Percentiles rank a stretch among this genome's conserved stretches.
phyloP scores from a whole-genome alignment of 2,329 filamentous ascomycete species.

The Claviceps monticola region DNA sequence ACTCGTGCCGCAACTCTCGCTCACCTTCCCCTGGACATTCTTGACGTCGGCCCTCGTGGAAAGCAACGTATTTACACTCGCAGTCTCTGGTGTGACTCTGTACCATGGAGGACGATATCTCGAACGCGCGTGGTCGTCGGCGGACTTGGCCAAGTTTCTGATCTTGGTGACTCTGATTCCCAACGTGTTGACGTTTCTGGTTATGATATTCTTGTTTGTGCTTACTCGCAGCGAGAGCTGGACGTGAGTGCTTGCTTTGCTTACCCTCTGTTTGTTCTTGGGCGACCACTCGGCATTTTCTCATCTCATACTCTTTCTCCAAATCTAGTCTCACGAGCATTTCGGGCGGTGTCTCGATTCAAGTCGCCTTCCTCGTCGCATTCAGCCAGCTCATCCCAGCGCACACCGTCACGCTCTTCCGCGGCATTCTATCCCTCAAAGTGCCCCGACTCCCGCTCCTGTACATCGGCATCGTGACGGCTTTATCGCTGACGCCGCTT shows the following conservation, averaged over 20 bases:
- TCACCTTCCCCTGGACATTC: slow-evolving; percentile 90
- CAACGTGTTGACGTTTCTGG: slow-evolving; percentile 59
- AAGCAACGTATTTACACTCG: slow-evolving; percentile 78
- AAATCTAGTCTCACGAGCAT: slow-evolving; percentile 57
- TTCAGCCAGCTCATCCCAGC: slow-evolving; percentile 97
- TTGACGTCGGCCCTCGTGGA: slow-evolving; percentile 78
- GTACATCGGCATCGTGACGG: slow-evolving; percentile 60
- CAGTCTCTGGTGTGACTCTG: slow-evolving; percentile 62
- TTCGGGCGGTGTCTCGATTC: slow-evolving; percentile 75
- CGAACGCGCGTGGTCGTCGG: slow-evolving; percentile 87
- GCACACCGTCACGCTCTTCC: slow-evolving; percentile 89
- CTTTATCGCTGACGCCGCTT: slow-evolving; percentile 43
- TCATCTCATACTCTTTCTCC: no score
- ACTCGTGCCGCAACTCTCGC: slow-evolving; percentile 67
- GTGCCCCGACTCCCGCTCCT: slow-evolving; percentile 60
- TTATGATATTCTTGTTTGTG: slow-evolving; percentile 61
- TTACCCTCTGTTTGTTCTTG: not conserved
- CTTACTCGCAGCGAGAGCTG: slow-evolving; percentile 52
- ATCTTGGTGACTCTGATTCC: slow-evolving; percentile 64
- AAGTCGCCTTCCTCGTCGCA: slow-evolving; percentile 87
- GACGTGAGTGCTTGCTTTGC: slow-evolving; percentile 39
- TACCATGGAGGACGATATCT: slow-evolving; percentile 92
- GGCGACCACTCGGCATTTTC: not conserved
- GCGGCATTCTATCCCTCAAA: slow-evolving; percentile 74
- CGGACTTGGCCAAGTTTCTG: slow-evolving; percentile 84